Evolutionary conservation across 352 stramenopile species (phyloP), one percentile per base, ranked within the genome.

Genomic region (Phytophthora pistaciae): DNA sequence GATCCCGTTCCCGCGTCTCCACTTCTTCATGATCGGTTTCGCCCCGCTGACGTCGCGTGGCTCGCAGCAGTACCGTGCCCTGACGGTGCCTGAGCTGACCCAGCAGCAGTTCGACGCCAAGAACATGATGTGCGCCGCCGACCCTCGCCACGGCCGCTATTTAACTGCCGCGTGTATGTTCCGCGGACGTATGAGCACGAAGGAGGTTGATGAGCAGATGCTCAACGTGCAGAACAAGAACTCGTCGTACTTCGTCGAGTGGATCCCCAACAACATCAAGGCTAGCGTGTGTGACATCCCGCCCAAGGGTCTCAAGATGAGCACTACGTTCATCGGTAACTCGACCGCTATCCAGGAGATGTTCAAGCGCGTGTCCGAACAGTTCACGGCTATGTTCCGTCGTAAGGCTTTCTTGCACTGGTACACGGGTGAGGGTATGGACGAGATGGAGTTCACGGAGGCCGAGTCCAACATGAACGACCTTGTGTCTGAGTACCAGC

Each of bases 381-480:
- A 99, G 90, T 99, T 99, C 83, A 99, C 97, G 68, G 97, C 98
- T 64, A 99, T 99, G 98, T 99, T 99, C 97, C 97, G 98, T 91
- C 95, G 98, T 84, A 99, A 99, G 94, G 98, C 98, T 77, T 99
- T 99, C 93, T 95, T 99, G 81, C 98, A 99, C 85, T 99, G 98
- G 98, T 99, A 99, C 93, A 99, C 98, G 52, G 98, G 98, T 54
- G 98, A 99, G 88, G 98, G 98, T 82, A 99, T 99, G 98, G 98
- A 99, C 77, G 98, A 99, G 86, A 99, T 99, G 98, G 98, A 99
- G 88, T 99, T 99, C 91, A 99, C 98, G 54, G 98, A 99, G 90
- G 98, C 98, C 38, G 98, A 99, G 88, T 99, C 96, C 66, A 99
- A 99, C 96, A 99, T 99, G 96, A 99, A 99, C 87, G 98, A 99